Percentiles rank a stretch among this genome's conserved stretches.
phyloP scores from a whole-genome alignment of 768 basidiomycete species.

The Astraeus odoratus region DNA sequence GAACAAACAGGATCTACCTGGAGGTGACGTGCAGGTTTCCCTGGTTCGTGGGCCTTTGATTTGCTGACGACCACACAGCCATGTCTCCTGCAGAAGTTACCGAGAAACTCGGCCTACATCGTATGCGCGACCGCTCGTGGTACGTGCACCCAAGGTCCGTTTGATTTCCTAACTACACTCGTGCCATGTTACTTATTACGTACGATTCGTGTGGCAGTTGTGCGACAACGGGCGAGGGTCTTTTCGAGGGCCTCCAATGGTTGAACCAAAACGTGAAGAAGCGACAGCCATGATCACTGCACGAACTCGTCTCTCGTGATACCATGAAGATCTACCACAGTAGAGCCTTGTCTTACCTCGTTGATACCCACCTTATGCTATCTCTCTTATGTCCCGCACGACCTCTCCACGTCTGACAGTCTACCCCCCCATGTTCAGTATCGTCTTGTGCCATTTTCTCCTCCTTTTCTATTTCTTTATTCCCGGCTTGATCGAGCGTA shows the following conservation, averaged over 20 bases:
- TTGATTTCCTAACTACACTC: background rate
- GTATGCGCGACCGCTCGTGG: slow-evolving; percentile 97
- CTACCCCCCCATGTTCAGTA: slow-evolving; percentile 18
- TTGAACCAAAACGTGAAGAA: slow-evolving; percentile 96
- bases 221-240: slow-evolving; percentile 92
- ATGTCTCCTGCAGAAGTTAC: slow-evolving; percentile 99
- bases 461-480: background rate
- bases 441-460: slow-evolving; percentile 22
- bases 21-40: slow-evolving; percentile 50
- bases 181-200: slow-evolving; percentile 1
- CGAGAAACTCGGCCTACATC: slow-evolving; percentile 89
- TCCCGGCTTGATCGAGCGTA: background rate
- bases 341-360: slow-evolving; percentile 16
- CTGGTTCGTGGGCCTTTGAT: background rate
- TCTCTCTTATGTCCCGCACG: slow-evolving; percentile 30
- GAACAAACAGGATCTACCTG: slow-evolving; percentile 97
- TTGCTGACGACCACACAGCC: slow-evolving; percentile 32
- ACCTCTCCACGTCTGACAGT: slow-evolving; percentile 30
- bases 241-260: slow-evolving; percentile 97
- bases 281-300: slow-evolving; percentile 55
- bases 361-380: slow-evolving; percentile 30
- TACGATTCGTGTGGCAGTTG: slow-evolving; percentile 52
- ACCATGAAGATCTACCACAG: slow-evolving; percentile 17
- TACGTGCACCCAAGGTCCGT: slow-evolving; percentile 96
- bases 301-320: slow-evolving; percentile 14